Evolutionary conservation across 441 rosid species (phyloP), one percentile per base, ranked within the genome.

Genomic region (Brassica hybrid): DNA sequence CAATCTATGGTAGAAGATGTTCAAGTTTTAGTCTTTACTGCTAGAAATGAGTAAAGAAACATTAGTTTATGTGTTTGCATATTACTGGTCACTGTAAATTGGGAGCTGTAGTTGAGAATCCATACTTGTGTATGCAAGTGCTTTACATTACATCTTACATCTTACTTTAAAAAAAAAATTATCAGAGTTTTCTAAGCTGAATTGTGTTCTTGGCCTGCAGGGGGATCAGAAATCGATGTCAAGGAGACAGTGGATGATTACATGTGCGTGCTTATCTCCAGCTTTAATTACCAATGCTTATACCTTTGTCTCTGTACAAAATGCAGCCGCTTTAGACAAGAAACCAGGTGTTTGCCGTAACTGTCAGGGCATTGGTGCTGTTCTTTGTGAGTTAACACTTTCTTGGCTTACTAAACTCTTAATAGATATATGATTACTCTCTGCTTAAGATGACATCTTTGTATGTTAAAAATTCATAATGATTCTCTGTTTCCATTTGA

Each of bases 301-400:
- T 69, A 76, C 83, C 43, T 86, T 86, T 21, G 78, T 77, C 78
- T 84, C 87, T 64, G 78, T 78, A 56, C 84, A 85, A 60, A 77
- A 67, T 71, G 88, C 90, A 56, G 72, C 70, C 13, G 87, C 89
- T 45, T 66, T 74, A 60, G 91, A 88, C 18, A 92, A 84, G 81
- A 90, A 84, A 75, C 88, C 88, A 85, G 87, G 86, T 74, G 78
- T 88, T 30, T 94, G 98, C 72, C 88, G 95, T 21, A 94, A 94
- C 79, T 94, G 97, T 73, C 75, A 65, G 27, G 97, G 98, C 65
- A 87, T 85, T 70, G 98, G 98, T 52, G 95, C 93, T 73, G 81
- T 94, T 63, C 82, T 94, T 27, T 94, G 98, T 94, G 83, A 92
- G 96, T 81, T 6, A 63, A 62, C n/a, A 54, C 60, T 56, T 17